Evolutionary conservation across 257 asterid genomes (phyloP).

Genomic region (Solanum pinnatisectum): DNA sequence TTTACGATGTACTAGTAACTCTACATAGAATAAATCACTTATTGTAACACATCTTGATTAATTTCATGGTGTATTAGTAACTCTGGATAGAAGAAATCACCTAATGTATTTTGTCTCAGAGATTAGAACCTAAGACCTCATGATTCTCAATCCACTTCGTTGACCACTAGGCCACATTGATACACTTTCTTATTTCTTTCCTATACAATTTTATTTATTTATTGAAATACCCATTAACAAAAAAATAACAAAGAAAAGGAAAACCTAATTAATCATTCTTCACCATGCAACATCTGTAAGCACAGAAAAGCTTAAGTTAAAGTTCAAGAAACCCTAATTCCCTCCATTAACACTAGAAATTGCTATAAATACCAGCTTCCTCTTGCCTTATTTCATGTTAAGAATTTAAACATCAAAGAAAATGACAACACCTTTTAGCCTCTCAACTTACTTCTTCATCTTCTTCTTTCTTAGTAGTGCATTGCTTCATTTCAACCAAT

Average conservation of each 20-base stretch:
- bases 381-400: background rate
- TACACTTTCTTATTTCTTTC: background rate
- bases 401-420: background rate
- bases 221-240: background rate
- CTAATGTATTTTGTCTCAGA: background rate
- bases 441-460: background rate
- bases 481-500: constrained; percentile 6
- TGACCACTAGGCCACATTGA: background rate
- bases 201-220: background rate
- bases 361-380: constrained; percentile 16
- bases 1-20: no score
- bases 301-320: background rate
- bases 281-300: constrained; percentile 24
- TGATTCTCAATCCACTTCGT: background rate
- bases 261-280: background rate
- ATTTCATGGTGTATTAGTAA: background rate
- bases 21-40: background rate
- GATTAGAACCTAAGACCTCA: background rate
- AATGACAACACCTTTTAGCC: constrained; percentile 1
- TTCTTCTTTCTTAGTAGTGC: constrained; percentile 4
- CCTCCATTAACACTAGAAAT: background rate
- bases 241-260: background rate
- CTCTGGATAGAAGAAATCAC: background rate
- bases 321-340: constrained; percentile 13
- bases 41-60: accelerated